Evolutionary conservation across 2,329 filamentous ascomycete species (phyloP), one percentile per base, ranked within the genome.

Genomic region (Penicillium capsulatum): DNA sequence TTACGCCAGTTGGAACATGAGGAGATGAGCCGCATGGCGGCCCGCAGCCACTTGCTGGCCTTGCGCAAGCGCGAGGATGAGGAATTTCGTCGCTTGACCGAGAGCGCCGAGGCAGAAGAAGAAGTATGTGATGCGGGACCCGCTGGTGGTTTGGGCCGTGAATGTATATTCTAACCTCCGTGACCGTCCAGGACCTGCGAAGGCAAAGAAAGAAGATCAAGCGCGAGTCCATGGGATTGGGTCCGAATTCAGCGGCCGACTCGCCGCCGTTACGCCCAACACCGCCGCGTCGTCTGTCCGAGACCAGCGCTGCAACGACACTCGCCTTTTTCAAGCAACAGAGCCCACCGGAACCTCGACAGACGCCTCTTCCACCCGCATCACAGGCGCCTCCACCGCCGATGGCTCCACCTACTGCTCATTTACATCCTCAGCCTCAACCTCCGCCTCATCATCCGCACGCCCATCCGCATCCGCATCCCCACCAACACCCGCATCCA

Each of bases 291-390:
- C 63, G 64, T 17, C 44, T 67, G 31, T 67, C 64, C 30, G 64
- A 67, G 48, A 67, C 64, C 31, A 67, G 63, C 47, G 64, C 64
- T 17, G 64, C 64, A 13, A 67, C 64, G 6, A 66, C 64, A 17
- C 48, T 67, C 38, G 64, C 64, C 11, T 66, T 66, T 34, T 66
- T 67, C 51, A 66, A 67, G 44, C 64, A 67, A 37, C 64, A 67
- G 42, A 65, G 55, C n/a, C 63, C 64, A 4, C 63, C 60, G 13
- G 64, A 67, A 38, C 61, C 63, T 32, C 61, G 60, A 20, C 55
- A 56, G 34, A 48, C 52, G 26, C 54, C 53, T 17, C 45, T 57
- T 20, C 57, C 55, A 36, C 54, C 56, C 24, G 48, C 54, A 36
- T 48, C 52, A 28, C 51, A 51, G 29, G 42, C 54, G 19, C 51